Base-by-base conservation (phyloP, 2,329 filamentous ascomycete species). In the Fusarium sarcochroum region DNA sequence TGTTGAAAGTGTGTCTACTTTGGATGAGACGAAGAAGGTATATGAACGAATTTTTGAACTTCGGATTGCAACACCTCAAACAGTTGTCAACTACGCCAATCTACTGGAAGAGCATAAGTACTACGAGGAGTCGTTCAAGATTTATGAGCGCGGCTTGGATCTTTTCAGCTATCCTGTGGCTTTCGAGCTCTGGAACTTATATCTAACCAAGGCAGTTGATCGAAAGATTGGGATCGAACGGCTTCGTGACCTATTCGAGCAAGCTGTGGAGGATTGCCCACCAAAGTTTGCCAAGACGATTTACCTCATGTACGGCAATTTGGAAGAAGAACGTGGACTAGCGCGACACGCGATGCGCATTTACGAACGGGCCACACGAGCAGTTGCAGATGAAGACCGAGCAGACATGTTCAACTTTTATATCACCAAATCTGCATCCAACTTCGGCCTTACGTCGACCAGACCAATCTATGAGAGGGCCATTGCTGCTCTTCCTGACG, bases 401-500 rank as follows among this genome's bases (percentile, higher is more conserved):
- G 91, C 94, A 63, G 94, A 97, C 75, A 98, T 99, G 94, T 99
- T 98, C 84, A 96, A 97, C 79, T 97, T 98, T 78, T 99, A 99
- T 83, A 98, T 99, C 77, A 98, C 95, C 60, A 98, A 99, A 79
- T 98, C 94, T 1, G 96, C 96, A 2, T 97, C 94, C 20, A 99
- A 99, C 80, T 99, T 99, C 76, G 96, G 97, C 32, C 87, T 99
- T 51, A 94, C 96, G 0, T 98, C 96, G 1, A 98, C 96, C 5
- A 86, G 96, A 51, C 91, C 93, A 1, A 99, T 99, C 73, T 99
- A 99, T 83, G 96, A 99, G 81, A 90, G 94, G 58, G 95, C 96
- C 37, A 97, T 99, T 71, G 90, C 93, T 13, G 92, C 94, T n/a
- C 85, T 99, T 35, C 95, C 97, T 0, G 96, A 99, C 79, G 88